Conservation (phyloP, 202 grass and related monocot species). For the Digitaria exilis region DNA sequence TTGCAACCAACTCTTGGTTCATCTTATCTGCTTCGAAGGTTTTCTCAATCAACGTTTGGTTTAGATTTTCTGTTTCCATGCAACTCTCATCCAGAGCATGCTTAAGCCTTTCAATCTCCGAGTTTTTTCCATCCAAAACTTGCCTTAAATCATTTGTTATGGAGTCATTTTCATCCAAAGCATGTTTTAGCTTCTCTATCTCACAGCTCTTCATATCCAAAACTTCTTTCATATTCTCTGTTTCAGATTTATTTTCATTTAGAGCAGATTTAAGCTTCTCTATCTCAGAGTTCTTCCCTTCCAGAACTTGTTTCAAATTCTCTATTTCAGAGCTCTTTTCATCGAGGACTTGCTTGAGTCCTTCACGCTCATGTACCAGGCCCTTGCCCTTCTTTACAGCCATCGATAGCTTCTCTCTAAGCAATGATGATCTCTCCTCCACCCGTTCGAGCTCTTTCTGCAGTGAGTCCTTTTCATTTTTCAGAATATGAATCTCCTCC, state of each 20-base stretch:
- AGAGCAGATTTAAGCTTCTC: conserved; percentile 55
- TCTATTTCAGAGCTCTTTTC: conserved; percentile 63
- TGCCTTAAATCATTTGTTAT: conserved; percentile 57
- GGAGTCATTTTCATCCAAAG: conserved; percentile 61
- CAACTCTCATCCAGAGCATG: conserved; percentile 60
- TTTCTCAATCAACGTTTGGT: conserved; percentile 59
- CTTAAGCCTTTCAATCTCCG: conserved; percentile 76
- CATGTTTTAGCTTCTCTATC: conserved; percentile 69
- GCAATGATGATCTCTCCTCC: conserved; percentile 86
- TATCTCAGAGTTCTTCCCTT: conserved; percentile 60
- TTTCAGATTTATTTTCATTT: conserved; percentile 60
- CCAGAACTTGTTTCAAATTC: conserved; percentile 57
- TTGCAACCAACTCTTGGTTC: conserved; percentile 63
- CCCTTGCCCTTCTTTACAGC: conserved; percentile 99
- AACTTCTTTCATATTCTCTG: conserved; percentile 45
- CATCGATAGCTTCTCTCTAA: conserved; percentile 98
- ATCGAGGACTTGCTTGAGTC: conserved; percentile 68
- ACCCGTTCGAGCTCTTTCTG: conserved; percentile 75
- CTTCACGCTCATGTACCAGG: conserved; percentile 92
- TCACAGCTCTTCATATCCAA: conserved; percentile 56
- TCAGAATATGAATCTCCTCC: conserved; percentile 58
- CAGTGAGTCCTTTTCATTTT: conserved; percentile 79
- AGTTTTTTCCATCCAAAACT: conserved; percentile 52
- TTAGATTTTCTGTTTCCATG: conserved; percentile 67
- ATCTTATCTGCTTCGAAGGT: conserved; percentile 56